Conservation (phyloP, 257 asterid genomes). For the Penstemon eatonii region DNA sequence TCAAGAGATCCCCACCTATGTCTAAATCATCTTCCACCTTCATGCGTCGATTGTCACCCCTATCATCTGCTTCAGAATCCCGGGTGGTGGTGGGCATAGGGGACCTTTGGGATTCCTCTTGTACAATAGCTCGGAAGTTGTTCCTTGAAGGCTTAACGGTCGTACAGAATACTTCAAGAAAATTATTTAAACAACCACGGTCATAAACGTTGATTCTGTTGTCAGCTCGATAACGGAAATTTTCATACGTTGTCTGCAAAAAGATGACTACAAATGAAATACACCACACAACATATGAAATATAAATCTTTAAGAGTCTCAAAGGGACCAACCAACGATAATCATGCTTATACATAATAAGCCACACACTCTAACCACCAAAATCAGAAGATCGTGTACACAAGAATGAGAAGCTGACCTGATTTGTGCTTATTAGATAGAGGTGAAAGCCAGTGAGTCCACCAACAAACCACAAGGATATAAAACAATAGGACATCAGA, state of each 20-base stretch:
- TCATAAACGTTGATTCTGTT: constrained; percentile 76
- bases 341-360: constrained; percentile 3
- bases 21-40: constrained; percentile 90
- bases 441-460: constrained; percentile 98
- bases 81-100: constrained; percentile 50
- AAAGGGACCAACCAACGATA: not conserved
- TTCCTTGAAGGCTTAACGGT: constrained; percentile 84
- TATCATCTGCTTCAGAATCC: constrained; percentile 54
- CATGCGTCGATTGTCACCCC: constrained; percentile 58
- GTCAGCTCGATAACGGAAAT: constrained; percentile 89
- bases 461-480: constrained; percentile 98
- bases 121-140: constrained; percentile 73
- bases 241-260: constrained; percentile 93
- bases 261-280: constrained; percentile 20
- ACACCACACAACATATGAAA: no score
- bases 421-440: constrained; percentile 88
- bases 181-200: constrained; percentile 75
- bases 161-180: constrained; percentile 86
- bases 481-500: constrained; percentile 84
- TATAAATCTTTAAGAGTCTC: not conserved
- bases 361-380: constrained; percentile 2
- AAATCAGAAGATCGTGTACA: constrained; percentile 11
- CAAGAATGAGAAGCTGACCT: constrained; percentile 55
- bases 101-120: constrained; percentile 67
- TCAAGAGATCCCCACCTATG: constrained; percentile 88